Percentiles rank a stretch among this genome's conserved stretches.
phyloP scores from a whole-genome alignment of 2,329 filamentous ascomycete species.

The Cordyceps fumosorosea region DNA sequence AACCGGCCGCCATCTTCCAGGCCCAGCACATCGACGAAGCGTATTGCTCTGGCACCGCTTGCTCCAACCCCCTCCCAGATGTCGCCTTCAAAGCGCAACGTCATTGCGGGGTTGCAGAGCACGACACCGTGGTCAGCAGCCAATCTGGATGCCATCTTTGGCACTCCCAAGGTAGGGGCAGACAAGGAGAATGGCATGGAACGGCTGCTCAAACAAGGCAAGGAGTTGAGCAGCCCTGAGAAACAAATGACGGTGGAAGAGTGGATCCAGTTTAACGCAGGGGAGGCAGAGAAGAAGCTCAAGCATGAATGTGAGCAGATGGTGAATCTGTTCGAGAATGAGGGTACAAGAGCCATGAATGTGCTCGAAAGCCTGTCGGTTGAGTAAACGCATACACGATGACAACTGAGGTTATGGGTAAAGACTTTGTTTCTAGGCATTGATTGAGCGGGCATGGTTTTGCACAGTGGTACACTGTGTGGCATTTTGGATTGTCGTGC shows the following conservation, averaged over 20 bases:
- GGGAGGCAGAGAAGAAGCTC: constrained; percentile 70
- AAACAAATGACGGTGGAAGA: constrained; percentile 89
- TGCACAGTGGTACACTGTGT: not conserved
- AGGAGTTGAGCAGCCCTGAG: constrained; percentile 65
- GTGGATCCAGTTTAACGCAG: constrained; percentile 81
- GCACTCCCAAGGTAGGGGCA: constrained; percentile 33
- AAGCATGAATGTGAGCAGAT: constrained; percentile 76
- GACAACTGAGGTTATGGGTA: not conserved
- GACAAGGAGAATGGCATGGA: constrained; percentile 48
- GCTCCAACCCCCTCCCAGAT: constrained; percentile 40
- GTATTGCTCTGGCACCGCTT: constrained; percentile 39
- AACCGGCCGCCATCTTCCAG: constrained; percentile 68
- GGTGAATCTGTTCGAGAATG: constrained; percentile 74
- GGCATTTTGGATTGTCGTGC: constrained; percentile 4
- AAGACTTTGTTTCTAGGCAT: constrained; percentile 7
- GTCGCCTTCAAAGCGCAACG: constrained; percentile 58
- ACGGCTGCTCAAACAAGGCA: constrained; percentile 46
- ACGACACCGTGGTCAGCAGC: constrained; percentile 62
- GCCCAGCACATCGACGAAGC: constrained; percentile 40
- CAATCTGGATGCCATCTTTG: constrained; percentile 69
- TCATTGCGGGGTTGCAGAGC: constrained; percentile 49
- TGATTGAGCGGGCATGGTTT: constrained; percentile 7
- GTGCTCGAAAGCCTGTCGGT: constrained; percentile 66
- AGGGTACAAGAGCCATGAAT: constrained; percentile 72
- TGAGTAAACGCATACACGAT: constrained; percentile 27